Evolutionary conservation across 768 basidiomycete species (phyloP), one percentile per base, ranked within the genome.

Genomic region (Rubroboletus satanas): DNA sequence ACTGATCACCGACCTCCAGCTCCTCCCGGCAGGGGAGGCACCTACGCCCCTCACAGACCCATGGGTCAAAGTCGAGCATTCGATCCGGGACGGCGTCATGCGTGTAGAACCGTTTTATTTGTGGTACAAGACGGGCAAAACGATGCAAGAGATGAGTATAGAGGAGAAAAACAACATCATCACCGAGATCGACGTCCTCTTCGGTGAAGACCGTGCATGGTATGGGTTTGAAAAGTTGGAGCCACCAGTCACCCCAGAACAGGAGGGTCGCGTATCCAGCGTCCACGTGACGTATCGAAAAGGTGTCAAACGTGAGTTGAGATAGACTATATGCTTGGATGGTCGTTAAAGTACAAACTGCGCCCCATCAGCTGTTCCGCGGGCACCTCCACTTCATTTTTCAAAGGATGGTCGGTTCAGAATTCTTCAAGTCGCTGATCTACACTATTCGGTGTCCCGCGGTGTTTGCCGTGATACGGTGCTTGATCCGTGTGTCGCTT

Each of bases 141-240:
- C 85, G 1, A 73, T 82, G 36, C 73, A 73, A 15, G 77, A 85
- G 21, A 84, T 90, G 82, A 74, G 71, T n/a, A 50, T 74, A 9
- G 77, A 79, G 38, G 82, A 88, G 61, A 77, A 78, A 56, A 66
- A 76, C 33, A 75, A 85, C 41, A 73, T 93, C 26, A 83, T 98
- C 63, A 98, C 94, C 1, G 94, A 98, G 69, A 58, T 98, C n/a
- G 95, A 98, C 65, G 79, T 98, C 4, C 71, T 92, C 0, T 97
- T 84, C 65, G 96, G 96, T 5, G 86, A 93, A 52, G 88, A 86
- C 50, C 76, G 79, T 8, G 83, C 92, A 0, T 92, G 90, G 84
- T 93, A 85, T 61, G 93, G 93, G 0, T 98, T 94, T 65, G 83
- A 92, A 60, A 84, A 80, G 62, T 63, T 92, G 3, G 74, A 83